phyloP scores from a whole-genome alignment of 495 filamentous ascomycete species.

The Glonium stellatum region DNA sequence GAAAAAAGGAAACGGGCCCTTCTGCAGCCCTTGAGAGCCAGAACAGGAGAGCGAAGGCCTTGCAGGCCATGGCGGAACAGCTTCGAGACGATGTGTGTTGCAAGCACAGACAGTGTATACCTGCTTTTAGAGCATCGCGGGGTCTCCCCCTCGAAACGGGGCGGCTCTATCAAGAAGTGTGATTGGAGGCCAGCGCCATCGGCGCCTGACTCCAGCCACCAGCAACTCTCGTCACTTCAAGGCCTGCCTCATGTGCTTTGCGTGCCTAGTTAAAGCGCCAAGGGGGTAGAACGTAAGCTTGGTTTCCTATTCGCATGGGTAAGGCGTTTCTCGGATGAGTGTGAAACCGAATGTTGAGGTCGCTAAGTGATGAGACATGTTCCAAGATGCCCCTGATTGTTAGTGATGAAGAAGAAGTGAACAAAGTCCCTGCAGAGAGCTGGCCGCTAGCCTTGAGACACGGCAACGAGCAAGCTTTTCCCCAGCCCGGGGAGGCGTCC shows the following conservation, averaged over 20 bases:
- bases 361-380: slow-evolving; percentile 13
- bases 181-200: slow-evolving; percentile 12
- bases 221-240: slow-evolving; percentile 2
- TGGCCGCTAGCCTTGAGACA: neutral
- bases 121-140: slow-evolving; percentile 6
- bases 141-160: slow-evolving; percentile 6
- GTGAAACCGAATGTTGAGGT: slow-evolving; percentile 17
- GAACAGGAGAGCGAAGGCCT: neutral
- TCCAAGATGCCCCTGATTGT: slow-evolving; percentile 1
- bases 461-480: neutral
- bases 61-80: slow-evolving; percentile 22
- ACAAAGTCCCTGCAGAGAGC: neutral
- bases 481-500: neutral
- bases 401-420: neutral
- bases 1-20: neutral
- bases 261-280: slow-evolving; percentile 21
- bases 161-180: neutral
- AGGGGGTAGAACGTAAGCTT: slow-evolving; percentile 7
- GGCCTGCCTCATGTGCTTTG: slow-evolving; percentile 16
- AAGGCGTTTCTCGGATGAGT: slow-evolving; percentile 17
- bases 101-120: neutral
- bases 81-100: slow-evolving; percentile 21
- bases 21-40: neutral
- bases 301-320: slow-evolving; percentile 5
- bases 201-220: slow-evolving; percentile 24